Conservation (phyloP, 2,329 filamentous ascomycete genomes). For the Coniochaeta sp. region DNA sequence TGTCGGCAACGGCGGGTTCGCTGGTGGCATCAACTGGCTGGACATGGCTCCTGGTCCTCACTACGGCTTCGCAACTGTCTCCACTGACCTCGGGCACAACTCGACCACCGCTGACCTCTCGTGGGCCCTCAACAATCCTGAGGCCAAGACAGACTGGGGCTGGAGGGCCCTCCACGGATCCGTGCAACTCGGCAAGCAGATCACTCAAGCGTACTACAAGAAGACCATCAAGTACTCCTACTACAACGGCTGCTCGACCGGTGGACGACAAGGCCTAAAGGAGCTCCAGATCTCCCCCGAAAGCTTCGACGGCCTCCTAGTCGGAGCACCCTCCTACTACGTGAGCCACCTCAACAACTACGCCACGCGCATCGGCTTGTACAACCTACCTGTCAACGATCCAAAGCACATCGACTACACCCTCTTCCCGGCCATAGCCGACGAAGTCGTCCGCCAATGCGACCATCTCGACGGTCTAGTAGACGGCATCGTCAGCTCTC, state of each 20-base stretch:
- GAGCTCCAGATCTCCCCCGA: slow-evolving; percentile 43
- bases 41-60: slow-evolving; percentile 21
- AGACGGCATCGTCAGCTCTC: slow-evolving; percentile 38
- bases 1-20: slow-evolving; percentile 30
- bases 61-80: slow-evolving; percentile 33
- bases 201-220: slow-evolving; percentile 42
- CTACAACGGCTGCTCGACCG: slow-evolving; percentile 50
- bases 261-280: slow-evolving; percentile 49
- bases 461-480: slow-evolving; percentile 38
- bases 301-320: slow-evolving; percentile 49
- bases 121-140: slow-evolving; percentile 30
- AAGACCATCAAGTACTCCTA: slow-evolving; percentile 36
- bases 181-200: slow-evolving; percentile 37
- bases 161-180: slow-evolving; percentile 39
- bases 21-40: slow-evolving; percentile 21
- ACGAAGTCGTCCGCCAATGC: slow-evolving; percentile 36
- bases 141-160: slow-evolving; percentile 30
- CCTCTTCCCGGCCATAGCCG: slow-evolving; percentile 26
- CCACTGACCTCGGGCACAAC: slow-evolving; percentile 35
- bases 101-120: slow-evolving; percentile 18
- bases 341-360: slow-evolving; percentile 35
- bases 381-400: slow-evolving; percentile 36
- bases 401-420: slow-evolving; percentile 32
- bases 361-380: slow-evolving; percentile 34
- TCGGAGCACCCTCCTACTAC: slow-evolving; percentile 43